Evolutionary conservation across 2,329 filamentous ascomycete genomes (phyloP), one percentile per base, ranked within the genome.

Genomic region (Fusarium pseudonygamai): DNA sequence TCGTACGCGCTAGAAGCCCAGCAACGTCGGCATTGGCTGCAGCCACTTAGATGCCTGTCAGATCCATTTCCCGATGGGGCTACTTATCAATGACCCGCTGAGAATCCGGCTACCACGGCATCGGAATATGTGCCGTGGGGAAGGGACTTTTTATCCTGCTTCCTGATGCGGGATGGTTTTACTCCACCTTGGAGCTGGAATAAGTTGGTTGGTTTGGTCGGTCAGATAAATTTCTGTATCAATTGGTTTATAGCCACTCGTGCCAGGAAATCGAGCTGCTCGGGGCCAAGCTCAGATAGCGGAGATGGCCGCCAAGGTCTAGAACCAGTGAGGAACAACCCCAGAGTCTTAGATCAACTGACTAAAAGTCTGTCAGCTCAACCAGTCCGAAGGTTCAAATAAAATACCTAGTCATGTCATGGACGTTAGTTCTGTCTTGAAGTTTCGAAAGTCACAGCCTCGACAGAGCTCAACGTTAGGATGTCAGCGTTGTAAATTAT

Each of bases 61-160:
- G 30, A 52, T 52, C 47, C 30, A 20, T 50, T 34, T 4, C 47
- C 30, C 30, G 47, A 50, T 52, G 47, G 47, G 30, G 47, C 47
- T 15, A 52, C 47, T 52, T 52, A 60, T 60, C 60, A 49, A 42
- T 9, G 52, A 49, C 60, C 60, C 60, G 60, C 60, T 26, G 34
- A 60, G 26, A 63, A 63, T 63, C 60, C 60, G 60, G 60, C 60
- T 60, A 63, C 60, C 53, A 63, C 60, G 60, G 60, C 60, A 63
- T 59, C 53, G 60, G 53, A 63, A 60, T n/a, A 62, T 13, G 60
- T 63, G 53, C 53, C 53, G 53, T 63, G 32, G 28, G 24, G 53
- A 59, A 60, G 53, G 53, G 42, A 63, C 60, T 53, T 63, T 63
- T 60, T 63, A 40, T 24, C 40, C 40, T 47, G 53, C 42, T 63